A percentile compares a stretch with the other conserved stretches of the same genome.
Conservation (phyloP, 768 basidiomycete species). For the Rhizopogon roseolus region DNA sequence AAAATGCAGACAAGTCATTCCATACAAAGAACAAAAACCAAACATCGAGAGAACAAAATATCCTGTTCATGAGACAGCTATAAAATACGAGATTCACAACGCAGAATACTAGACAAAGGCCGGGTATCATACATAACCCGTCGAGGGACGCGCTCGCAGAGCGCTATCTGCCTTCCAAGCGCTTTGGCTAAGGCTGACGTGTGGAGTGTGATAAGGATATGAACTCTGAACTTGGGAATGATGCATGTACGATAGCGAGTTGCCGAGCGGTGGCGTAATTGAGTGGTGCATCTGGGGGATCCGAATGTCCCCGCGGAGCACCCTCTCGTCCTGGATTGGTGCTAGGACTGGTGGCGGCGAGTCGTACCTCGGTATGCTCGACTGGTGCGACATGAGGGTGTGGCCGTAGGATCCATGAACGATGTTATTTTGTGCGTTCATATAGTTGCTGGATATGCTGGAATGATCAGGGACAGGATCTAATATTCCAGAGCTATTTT, state of each 20-base stretch:
- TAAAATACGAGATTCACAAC: constrained; percentile 3
- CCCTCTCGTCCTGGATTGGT: constrained; percentile 43
- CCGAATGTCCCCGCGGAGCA: constrained; percentile 26
- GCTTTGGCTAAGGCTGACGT: constrained; percentile 31
- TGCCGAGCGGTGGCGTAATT: constrained; percentile 22
- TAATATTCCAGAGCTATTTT: constrained; percentile 23
- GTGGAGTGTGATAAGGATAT: constrained; percentile 37
- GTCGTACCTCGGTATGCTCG: constrained; percentile 31
- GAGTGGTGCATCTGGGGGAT: constrained; percentile 27
- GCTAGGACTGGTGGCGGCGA: constrained; percentile 54
- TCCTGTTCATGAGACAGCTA: constrained; percentile 5
- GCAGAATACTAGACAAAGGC: neutral
- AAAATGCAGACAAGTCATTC: constrained; percentile 1
- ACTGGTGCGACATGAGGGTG: constrained; percentile 19
- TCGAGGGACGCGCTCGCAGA: constrained; percentile 30
- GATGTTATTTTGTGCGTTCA: constrained; percentile 24
- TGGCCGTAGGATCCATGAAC: constrained; percentile 17
- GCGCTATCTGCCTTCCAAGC: constrained; percentile 44
- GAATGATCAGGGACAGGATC: constrained; percentile 27
- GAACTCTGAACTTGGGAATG: constrained; percentile 35
- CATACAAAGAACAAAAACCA: constrained; percentile 7
- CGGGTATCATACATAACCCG: neutral
- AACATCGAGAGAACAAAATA: neutral
- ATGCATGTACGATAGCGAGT: constrained; percentile 35
- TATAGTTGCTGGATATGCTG: constrained; percentile 29